Evolutionary conservation across 1,284 basidiomycete species (phyloP), one percentile per base, ranked within the genome.

Genomic region (Cryptococcus hybrid): DNA sequence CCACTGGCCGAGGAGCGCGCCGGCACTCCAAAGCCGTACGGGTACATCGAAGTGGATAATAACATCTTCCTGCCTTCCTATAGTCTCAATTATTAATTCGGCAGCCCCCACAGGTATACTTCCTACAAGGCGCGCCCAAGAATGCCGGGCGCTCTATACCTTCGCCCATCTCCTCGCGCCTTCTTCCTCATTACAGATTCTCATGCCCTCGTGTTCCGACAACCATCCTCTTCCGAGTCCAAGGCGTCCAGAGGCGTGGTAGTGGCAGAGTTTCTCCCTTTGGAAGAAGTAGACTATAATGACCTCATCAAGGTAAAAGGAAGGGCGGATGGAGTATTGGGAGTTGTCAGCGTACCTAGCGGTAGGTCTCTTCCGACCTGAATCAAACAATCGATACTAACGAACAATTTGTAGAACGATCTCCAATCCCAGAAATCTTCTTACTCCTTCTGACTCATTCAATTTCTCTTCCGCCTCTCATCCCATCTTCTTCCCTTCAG

Each of bases 181-280:
- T 73, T 74, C 57, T 74, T 73, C 55, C 65, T 78, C n/a, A 30
- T 77, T 11, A 73, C 75, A 12, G 60, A 63, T 12, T 70, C 69
- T 5, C 73, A 76, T 51, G 77, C 75, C 0, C 63, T 78, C 24
- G 61, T 78, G 12, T 77, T 78, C 56, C 71, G 74, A 18, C 76
- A 75, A 42, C 75, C 75, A 5, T 68, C 70, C 48, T 63, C 61
- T 9, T 57, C 50, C 18, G 71, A 72, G 51, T 63, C 63, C 18
- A 73, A 69, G 56, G 71, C 69, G 15, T 59, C 68, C 7, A 58
- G 65, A 12, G 66, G 65, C 11, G 73, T 75, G 12, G 75, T 80
- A 51, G 83, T 92, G 40, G 90, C 93, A 12, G 91, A 94, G 75
- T 90, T 93, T 68, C 74, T 93, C 5, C 84, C 83, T 0, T 84